phyloP scores from a whole-genome alignment of 176 grass and related monocot species.

The Aegilops tauschii region DNA sequence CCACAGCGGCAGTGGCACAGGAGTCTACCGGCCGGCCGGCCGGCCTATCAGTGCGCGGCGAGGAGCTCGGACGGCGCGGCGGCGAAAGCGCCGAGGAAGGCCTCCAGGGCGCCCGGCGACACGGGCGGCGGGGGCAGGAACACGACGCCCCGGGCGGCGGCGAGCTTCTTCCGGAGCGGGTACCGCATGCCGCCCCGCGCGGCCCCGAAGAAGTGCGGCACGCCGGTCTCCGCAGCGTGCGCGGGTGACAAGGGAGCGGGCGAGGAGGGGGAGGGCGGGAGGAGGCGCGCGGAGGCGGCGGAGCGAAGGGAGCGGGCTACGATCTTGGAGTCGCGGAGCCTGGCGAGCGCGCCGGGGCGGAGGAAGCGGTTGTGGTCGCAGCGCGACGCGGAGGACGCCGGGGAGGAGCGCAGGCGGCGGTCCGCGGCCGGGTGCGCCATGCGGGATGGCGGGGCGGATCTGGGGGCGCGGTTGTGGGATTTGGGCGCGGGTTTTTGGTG shows the following conservation, averaged over 20 bases:
- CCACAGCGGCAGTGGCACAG: neutral
- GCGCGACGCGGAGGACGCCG: neutral
- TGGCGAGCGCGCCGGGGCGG: slow-evolving; percentile 64
- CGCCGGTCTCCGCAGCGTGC: neutral
- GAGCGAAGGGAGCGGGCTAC: slow-evolving; percentile 60
- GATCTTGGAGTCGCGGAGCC: slow-evolving; percentile 77
- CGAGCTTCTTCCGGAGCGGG: slow-evolving; percentile 78
- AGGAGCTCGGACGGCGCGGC: slow-evolving; percentile 37
- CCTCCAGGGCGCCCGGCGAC: slow-evolving; percentile 25
- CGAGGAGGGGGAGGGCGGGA: neutral
- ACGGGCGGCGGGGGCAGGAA: slow-evolving; percentile 46
- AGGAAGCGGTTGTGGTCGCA: slow-evolving; percentile 56
- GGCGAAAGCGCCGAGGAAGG: slow-evolving; percentile 17
- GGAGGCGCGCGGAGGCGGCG: neutral
- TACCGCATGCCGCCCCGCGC: slow-evolving; percentile 29
- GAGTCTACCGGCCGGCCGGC: too few relatives aligned
- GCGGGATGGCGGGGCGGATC: neutral
- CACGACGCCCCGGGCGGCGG: slow-evolving; percentile 41
- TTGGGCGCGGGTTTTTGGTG: neutral
- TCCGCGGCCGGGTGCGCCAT: slow-evolving; percentile 24
- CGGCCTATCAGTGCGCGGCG: slow-evolving; percentile 41
- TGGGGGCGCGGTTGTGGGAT: neutral
- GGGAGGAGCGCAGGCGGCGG: slow-evolving; percentile 29
- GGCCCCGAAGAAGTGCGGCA: slow-evolving; percentile 43
- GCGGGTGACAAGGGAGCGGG: neutral